Conservation (phyloP, 371 early-diverging fungal genomes). For the Paraphysoderma sedebokerense region DNA sequence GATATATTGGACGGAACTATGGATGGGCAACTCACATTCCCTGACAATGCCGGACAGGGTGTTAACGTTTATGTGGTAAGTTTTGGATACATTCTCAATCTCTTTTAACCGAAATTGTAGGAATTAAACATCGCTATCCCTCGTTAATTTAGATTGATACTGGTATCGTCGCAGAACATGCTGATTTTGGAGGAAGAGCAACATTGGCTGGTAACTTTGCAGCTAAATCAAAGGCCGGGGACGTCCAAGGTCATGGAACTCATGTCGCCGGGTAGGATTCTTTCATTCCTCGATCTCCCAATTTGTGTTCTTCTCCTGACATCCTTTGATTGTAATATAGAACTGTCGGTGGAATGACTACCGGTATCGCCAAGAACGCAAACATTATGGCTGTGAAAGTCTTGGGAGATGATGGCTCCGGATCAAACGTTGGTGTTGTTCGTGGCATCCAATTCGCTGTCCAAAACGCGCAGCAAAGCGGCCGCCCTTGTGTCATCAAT, state of each 20-base stretch:
- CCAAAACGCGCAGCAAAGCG: background rate
- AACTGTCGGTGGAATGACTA: slow-evolving; percentile 33
- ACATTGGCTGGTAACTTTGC: too few relatives aligned
- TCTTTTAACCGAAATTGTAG: too few relatives aligned
- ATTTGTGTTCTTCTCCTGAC: too few relatives aligned
- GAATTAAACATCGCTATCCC: too few relatives aligned
- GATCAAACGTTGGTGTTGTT: slow-evolving; percentile 7
- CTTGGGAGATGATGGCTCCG: slow-evolving; percentile 12
- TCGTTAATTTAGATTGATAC: too few relatives aligned
- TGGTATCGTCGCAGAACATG: too few relatives aligned
- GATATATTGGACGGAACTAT: too few relatives aligned
- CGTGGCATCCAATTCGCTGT: slow-evolving; percentile 7
- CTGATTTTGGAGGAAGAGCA: too few relatives aligned
- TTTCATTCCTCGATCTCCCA: too few relatives aligned
- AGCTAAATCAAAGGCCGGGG: too few relatives aligned
- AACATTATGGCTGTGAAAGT: slow-evolving; percentile 47
- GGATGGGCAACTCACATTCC: background rate
- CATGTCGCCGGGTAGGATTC: slow-evolving; percentile 40
- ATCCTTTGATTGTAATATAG: too few relatives aligned
- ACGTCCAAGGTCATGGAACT: slow-evolving; percentile 38
- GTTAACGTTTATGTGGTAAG: background rate
- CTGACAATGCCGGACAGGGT: background rate
- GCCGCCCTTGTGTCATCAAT: slow-evolving; percentile 16
- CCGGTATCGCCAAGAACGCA: slow-evolving; percentile 52
- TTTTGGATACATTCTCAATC: too few relatives aligned